These are phyloP conservation scores for Macrolepiota albuminosa DNA, from an alignment of 768 basidiomycete species.

Conservation along the genomic window DNA sequence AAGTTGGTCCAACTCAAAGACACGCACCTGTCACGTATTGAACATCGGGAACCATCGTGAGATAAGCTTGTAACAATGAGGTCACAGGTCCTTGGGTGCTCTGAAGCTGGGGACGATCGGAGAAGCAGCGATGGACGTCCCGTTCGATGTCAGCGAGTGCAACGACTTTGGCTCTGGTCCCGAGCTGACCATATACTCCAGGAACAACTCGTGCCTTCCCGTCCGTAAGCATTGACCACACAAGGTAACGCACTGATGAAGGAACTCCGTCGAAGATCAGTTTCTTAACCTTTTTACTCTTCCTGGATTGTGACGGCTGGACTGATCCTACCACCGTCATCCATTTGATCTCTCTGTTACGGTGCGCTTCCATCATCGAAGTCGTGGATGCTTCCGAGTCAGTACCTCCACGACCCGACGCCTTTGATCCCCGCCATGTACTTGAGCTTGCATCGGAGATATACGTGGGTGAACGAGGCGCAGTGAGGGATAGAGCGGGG, in stretches of 20 bases:
- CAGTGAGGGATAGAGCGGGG: slow-evolving; percentile 34
- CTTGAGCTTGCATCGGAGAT: slow-evolving; percentile 13
- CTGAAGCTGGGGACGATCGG: slow-evolving; percentile 54
- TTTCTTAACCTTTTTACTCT: slow-evolving; percentile 76
- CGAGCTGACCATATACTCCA: slow-evolving; percentile 62
- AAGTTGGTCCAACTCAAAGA: neutral
- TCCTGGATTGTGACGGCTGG: slow-evolving; percentile 59
- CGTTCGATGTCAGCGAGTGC: slow-evolving; percentile 50
- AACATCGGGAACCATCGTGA: slow-evolving; percentile 83
- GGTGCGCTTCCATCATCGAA: slow-evolving; percentile 56
- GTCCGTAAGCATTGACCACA: slow-evolving; percentile 80
- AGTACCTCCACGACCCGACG: slow-evolving; percentile 6
- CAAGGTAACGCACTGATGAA: slow-evolving; percentile 76
- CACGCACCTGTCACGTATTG: slow-evolving; percentile 57
- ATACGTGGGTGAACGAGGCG: slow-evolving; percentile 18
- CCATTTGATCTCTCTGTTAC: slow-evolving; percentile 76
- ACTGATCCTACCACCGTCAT: slow-evolving; percentile 54
- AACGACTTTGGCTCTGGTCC: slow-evolving; percentile 48
- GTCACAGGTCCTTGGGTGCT: slow-evolving; percentile 52
- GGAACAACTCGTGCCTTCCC: slow-evolving; percentile 67
- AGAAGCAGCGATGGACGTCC: slow-evolving; percentile 52
- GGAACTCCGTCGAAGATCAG: slow-evolving; percentile 77
- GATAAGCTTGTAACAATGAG: slow-evolving; percentile 64
- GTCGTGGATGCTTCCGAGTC: slow-evolving; percentile 36
- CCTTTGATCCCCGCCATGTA: slow-evolving; percentile 1